Evolutionary conservation across 371 early-diverging fungal species (phyloP), one percentile per base, ranked within the genome.

Genomic region (Mortierella sp.): DNA sequence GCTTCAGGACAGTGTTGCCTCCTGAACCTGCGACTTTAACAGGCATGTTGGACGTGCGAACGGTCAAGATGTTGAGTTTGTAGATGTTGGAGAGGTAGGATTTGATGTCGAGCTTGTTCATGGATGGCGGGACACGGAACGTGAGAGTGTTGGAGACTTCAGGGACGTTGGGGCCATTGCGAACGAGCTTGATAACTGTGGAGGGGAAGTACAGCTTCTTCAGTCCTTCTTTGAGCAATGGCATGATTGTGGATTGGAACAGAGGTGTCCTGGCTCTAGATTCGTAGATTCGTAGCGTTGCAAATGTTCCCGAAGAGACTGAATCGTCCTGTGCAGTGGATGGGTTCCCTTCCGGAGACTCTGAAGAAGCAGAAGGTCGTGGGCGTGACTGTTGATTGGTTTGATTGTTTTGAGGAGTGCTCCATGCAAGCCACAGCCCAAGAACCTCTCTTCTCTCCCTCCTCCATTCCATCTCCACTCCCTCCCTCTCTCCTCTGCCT

Each of bases 81-180:
- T 98, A 98, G 45, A 97, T 86, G 69, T 92, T 87, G 63, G 89
- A 80, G 25, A 98, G 88, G 65, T 95, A 95, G 57, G 93, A 90
- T 47, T 88, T 86, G 79, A 98, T 92, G 79, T 98, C 98, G 37
- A 97, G 87, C 81, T 98, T 98, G 88, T 96, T 96, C 79, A 95
- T 84, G 39, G 87, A 83, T n/a, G 91, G 92, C 34, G 97, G 97
- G 0, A 95, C 92, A 22, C 92, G 88, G 88, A 98, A 98, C 29
- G 95, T 96, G 24, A 92, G 95, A 79, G 95, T 95, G 79, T 96
- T 95, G 65, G 77, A 76, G 49, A 65, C 51, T 17, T 91, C 87
- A 50, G 94, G 94, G 39, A 91, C 85, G 41, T 88, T 89, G 37
- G 89, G 87, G 8, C 77, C 71, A 69, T 93, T 85, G 43, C 95